Conservation (phyloP, 176 grass and related monocot species). For the Thalia dealbata region DNA sequence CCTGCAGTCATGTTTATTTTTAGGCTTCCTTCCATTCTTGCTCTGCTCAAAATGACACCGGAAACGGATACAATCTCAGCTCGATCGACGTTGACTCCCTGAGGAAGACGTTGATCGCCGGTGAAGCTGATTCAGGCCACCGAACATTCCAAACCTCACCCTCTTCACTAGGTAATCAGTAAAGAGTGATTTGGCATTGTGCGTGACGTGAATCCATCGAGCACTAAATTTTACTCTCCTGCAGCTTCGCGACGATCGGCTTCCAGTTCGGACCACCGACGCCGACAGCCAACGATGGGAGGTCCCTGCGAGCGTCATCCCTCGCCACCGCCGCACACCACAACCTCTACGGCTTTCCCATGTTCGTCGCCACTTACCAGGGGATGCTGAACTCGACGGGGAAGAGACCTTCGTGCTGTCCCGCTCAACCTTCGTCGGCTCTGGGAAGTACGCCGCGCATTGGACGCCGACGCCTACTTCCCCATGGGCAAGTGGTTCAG, state of each 20-base stretch:
- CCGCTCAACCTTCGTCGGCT: constrained; percentile 75
- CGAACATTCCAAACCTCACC: constrained; percentile 28
- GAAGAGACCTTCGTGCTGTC: constrained; percentile 59
- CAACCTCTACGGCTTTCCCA: constrained; percentile 61
- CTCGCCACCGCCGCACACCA: constrained; percentile 26
- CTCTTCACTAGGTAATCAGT: constrained; percentile 36
- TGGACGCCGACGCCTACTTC: constrained; percentile 82
- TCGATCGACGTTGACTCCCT: constrained; percentile 7
- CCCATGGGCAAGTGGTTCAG: constrained; percentile 61
- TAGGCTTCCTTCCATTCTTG: background rate
- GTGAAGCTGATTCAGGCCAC: constrained; percentile 32
- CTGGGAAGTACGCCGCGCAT: constrained; percentile 59
- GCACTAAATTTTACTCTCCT: too few relatives aligned
- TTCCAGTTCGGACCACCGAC: constrained; percentile 77
- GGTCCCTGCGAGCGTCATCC: constrained; percentile 52
- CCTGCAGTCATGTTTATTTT: background rate
- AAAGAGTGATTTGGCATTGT: background rate
- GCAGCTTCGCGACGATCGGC: constrained; percentile 59
- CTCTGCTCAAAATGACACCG: background rate
- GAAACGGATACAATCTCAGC: constrained; percentile 35
- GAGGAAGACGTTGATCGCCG: constrained; percentile 29
- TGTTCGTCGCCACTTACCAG: constrained; percentile 39
- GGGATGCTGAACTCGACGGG: constrained; percentile 48
- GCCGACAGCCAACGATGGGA: constrained; percentile 60
- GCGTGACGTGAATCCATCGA: too few relatives aligned